Base-by-base conservation (phyloP, 2,329 filamentous ascomycete species). In the Neoarthrinium moseri region DNA sequence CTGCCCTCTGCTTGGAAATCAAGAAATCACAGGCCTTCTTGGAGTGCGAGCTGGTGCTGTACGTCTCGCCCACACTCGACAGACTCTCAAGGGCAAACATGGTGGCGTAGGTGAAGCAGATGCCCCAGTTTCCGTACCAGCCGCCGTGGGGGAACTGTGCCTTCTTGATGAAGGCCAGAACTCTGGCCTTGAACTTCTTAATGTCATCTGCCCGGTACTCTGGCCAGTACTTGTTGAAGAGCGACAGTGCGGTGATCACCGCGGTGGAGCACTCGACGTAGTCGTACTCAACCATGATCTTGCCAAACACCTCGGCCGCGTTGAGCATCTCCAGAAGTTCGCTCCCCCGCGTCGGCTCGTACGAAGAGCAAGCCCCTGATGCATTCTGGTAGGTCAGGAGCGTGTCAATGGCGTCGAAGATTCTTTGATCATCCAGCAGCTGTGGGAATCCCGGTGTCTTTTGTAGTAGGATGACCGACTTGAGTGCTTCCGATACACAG, bases 271-370 rank as follows among this genome's bases (percentile, higher is more conserved):
- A 99, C 67, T 99, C 94, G 0, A 92, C 91, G 61, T 99, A 97
- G 64, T 96, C 90, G 65, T 99, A 99, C 62, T 97, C 92, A 44
- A 99, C 86, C 94, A 99, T 99, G 70, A 99, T 99, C 17, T 85
- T 81, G 12, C 90, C 91, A 65, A 99, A 99, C 0, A 99, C 91
- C 64, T 99, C 94, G 2, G 94, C 94, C 0, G 92, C 92, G 60
- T 99, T 99, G 34, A 99, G 79, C 64, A 84, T 77, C 66, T 99
- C 94, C 54, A 97, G 66, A 54, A 80, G 81, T 54, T 87, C 77
- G 8, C 88, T 86, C 2, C 87, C 92, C 21, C 94, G 83, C 2
- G 86, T 86, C 2, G 81, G 81, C 62, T 99, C 94, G 64, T 99
- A 99, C 13, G 90, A 94, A 0, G 90, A 88, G 61, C 91, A 92